Conservation (phyloP, 306 rosid genomes). For the Vigna nakashimae region DNA sequence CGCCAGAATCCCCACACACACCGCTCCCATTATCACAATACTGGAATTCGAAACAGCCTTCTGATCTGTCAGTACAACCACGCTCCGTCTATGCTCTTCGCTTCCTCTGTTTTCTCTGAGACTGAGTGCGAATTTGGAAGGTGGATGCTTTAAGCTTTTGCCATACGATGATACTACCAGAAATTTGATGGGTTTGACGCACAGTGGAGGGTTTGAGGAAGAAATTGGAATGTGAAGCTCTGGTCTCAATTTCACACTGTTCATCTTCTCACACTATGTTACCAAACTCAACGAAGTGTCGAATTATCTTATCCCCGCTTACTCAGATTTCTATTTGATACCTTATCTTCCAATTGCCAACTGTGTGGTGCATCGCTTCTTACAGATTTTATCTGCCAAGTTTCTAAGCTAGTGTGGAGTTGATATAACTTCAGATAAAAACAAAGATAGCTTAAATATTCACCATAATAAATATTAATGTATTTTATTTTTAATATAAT, state of each 20-base stretch:
- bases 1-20: constrained; percentile 68
- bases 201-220: constrained; percentile 24
- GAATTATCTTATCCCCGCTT: neutral
- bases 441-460: too few species aligned
- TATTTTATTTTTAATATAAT: too few species aligned
- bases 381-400: neutral
- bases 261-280: constrained; percentile 37
- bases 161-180: neutral
- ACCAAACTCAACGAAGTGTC: neutral
- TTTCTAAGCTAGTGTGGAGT: too few species aligned
- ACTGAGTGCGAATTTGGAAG: constrained; percentile 9
- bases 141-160: constrained; percentile 33
- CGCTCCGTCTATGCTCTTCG: neutral
- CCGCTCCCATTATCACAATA: constrained; percentile 63
- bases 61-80: neutral
- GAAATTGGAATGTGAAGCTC: constrained; percentile 42
- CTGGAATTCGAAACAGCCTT: neutral
- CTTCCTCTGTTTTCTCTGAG: neutral
- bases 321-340: neutral
- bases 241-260: constrained; percentile 52
- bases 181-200: constrained; percentile 41
- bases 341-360: neutral
- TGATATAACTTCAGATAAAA: too few species aligned
- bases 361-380: neutral
- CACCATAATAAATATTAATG: too few species aligned